Percentiles rank a stretch among this genome's conserved stretches.
Conservation (phyloP, 108 stramenopile genomes). For the Conticribra guillardii region DNA sequence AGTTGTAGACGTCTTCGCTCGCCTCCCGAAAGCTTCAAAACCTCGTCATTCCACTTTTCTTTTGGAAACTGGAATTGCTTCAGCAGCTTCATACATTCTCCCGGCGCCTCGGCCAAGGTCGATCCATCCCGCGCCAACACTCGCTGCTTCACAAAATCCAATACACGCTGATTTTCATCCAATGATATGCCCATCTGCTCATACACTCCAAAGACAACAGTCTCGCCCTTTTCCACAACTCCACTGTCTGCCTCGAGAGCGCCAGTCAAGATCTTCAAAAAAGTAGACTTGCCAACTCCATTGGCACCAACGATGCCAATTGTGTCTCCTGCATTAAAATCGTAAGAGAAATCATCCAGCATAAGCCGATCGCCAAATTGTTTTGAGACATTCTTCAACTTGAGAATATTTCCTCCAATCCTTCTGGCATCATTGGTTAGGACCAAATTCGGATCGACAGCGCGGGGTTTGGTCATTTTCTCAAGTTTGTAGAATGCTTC, state of each 20-base stretch:
- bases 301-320: constrained; percentile 87
- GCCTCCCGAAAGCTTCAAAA: constrained; percentile 80
- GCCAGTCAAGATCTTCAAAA: constrained; percentile 70
- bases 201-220: constrained; percentile 81
- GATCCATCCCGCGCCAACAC: constrained; percentile 56
- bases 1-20: constrained; percentile 83
- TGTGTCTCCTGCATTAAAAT: constrained; percentile 78
- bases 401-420: constrained; percentile 69
- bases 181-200: constrained; percentile 83
- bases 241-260: constrained; percentile 60
- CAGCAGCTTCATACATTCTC: constrained; percentile 77
- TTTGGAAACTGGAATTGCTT: constrained; percentile 76
- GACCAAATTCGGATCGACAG: constrained; percentile 62
- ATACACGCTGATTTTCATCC: constrained; percentile 65
- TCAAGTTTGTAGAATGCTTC: constrained; percentile 87
- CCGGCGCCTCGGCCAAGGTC: constrained; percentile 58
- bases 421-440: constrained; percentile 52
- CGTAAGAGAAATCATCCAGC: constrained; percentile 80
- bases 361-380: constrained; percentile 74
- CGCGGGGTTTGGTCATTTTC: constrained; percentile 74
- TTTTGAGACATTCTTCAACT: constrained; percentile 63
- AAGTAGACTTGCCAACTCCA: constrained; percentile 83
- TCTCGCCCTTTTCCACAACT: constrained; percentile 72
- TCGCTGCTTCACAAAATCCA: constrained; percentile 78
- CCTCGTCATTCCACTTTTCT: constrained; percentile 70